These are phyloP conservation scores for Dactylellina parvicollis DNA, from an alignment of 2,329 filamentous ascomycete species.

Conservation along the genomic window DNA sequence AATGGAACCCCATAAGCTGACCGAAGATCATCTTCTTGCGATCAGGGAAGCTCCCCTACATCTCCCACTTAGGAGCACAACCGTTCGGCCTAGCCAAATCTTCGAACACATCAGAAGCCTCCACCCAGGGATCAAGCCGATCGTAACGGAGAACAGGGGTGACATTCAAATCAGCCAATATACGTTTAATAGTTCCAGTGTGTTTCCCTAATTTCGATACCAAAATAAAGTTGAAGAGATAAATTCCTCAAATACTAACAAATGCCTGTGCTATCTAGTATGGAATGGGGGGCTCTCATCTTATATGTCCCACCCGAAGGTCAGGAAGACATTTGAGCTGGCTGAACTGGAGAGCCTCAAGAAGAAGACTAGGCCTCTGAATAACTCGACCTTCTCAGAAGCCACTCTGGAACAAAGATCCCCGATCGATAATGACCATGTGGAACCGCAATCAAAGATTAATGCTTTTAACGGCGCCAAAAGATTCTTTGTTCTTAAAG, in stretches of 20 bases:
- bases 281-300: conserved; percentile 39
- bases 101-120: conserved; percentile 22
- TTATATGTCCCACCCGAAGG: conserved; percentile 26
- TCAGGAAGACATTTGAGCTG: background rate
- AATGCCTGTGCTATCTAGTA: conserved; percentile 8
- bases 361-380: no score
- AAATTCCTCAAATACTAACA: background rate
- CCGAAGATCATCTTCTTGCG: conserved; percentile 25
- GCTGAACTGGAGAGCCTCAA: background rate
- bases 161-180: conserved; percentile 10
- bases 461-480: no score
- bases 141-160: background rate
- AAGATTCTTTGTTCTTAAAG: no score
- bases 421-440: no score
- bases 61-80: conserved; percentile 13
- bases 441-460: no score
- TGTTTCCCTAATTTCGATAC: no score
- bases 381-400: no score
- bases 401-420: no score
- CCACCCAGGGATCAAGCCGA: conserved; percentile 25
- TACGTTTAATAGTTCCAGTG: conserved; percentile 31
- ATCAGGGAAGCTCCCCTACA: conserved; percentile 25
- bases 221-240: background rate
- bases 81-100: conserved; percentile 14
- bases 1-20: background rate